Base-by-base conservation (phyloP, 805 yeast species). In the Sugiyamaella marilandica region DNA sequence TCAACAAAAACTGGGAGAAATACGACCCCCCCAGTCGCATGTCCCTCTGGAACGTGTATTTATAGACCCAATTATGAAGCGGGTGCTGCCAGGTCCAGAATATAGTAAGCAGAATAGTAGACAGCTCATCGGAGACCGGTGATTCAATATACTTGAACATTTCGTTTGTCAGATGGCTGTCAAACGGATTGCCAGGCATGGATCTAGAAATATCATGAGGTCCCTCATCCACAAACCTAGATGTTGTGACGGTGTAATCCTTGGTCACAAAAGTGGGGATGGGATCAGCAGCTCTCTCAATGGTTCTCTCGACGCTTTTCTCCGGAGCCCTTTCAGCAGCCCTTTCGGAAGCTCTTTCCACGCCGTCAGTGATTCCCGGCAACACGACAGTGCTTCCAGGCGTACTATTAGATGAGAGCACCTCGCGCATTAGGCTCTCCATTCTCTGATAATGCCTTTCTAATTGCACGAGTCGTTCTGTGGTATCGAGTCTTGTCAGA, bases 81-180 rank as follows among this genome's bases (percentile, higher is more conserved):
- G 26, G 34, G 44, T 35, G 37, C 44, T 47, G 50, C 50, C 50
- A 47, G 10, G 36, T 47, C 50, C 50, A 47, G 19, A 33, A 47
- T 4, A 47, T 21, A 10, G 36, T 47, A 3, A 47, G 44, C 18
- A 47, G 50, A 10, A 44, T 47, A 11, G 18, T 21, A 3, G 44
- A 18, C 24, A 47, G 44, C 19, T 18, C 33, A 10, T 37, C 11
- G 10, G 36, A 37, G 13, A 47, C 50, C 3, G 44, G 44, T 5
- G 14, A 11, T 4, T 47, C 44, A 13, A 47, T 34, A 31, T 34
- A 47, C n/a, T 13, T 31, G 33, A 47, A 47, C 44, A 47, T 47
- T 34, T 34, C 50, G 13, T 47, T 31, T 11, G 50, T 8, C n/a
- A 47, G 33, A 16, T 19, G 29, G 14, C 43, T 13, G 14, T 37